Evolutionary conservation across 257 asterid genomes (phyloP).

Genomic region (Henckelia pumila): DNA sequence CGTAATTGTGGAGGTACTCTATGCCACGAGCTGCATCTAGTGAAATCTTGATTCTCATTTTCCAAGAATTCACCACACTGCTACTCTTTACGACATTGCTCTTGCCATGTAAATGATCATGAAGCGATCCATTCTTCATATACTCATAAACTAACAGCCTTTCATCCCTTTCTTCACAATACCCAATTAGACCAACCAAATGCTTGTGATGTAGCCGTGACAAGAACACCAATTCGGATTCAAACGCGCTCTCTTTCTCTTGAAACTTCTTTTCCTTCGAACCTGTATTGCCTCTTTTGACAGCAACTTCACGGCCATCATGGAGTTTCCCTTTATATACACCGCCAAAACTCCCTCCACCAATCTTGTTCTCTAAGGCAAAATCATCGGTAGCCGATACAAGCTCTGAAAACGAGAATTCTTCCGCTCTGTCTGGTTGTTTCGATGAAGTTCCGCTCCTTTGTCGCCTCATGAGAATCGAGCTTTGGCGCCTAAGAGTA

Average conservation of each 20-base stretch:
- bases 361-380: constrained; percentile 65
- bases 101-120: constrained; percentile 67
- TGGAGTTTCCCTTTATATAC: constrained; percentile 68
- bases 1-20: constrained; percentile 78
- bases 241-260: constrained; percentile 84
- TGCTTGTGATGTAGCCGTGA: constrained; percentile 94
- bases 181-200: constrained; percentile 70
- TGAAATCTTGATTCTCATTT: constrained; percentile 67
- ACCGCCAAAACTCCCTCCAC: constrained; percentile 82
- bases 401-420: constrained; percentile 60
- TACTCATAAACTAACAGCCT: constrained; percentile 74
- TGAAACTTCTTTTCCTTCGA: constrained; percentile 59
- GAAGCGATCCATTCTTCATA: constrained; percentile 84
- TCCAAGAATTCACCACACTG: constrained; percentile 67
- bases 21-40: constrained; percentile 85
- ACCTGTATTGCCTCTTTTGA: constrained; percentile 66
- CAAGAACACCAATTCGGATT: constrained; percentile 68
- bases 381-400: constrained; percentile 61
- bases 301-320: constrained; percentile 80
- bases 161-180: constrained; percentile 76
- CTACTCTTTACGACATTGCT: constrained; percentile 58
- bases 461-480: constrained; percentile 77
- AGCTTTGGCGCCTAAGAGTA: constrained; percentile 75
- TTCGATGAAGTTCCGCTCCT: constrained; percentile 82
- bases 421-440: constrained; percentile 76